Base-by-base conservation (phyloP, 1,139 yeast species). In the Suhomyces taliae region DNA sequence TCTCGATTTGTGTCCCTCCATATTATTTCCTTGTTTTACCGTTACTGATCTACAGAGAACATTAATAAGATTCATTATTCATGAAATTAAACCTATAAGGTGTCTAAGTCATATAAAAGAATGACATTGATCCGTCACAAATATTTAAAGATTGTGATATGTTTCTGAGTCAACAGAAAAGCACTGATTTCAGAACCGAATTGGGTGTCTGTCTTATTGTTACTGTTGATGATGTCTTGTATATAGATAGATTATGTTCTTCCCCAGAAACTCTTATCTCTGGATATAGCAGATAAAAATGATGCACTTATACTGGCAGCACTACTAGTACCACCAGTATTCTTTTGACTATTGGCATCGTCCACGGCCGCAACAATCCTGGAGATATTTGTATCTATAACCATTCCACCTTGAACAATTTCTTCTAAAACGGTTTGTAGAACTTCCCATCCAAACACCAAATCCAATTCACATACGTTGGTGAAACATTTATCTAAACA, bases 361-460 rank as follows among this genome's bases (percentile, higher is more conserved):
- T 81, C 85, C 9, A 85, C 86, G 0, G 95, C 90, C n/a, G 75
- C 75, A n/a, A 91, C 97, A 36, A 93, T 90, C 53, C 88, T 81
- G 36, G 72, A 66, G 27, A 90, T 89, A 58, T 86, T 90, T 1
- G 99, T 91, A 64, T 93, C 99, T 36, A 95, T 89, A n/a, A 93
- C 99, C 95, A 95, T 86, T 0, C 99, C 99, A 29, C 98, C 99
- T 63, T 93, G 99, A 1, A 93, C 87, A 37, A 93, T 87, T 59
- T 95, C 98, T 61, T 87, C 93, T 46, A 93, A 69, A 5, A 93
- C 97, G 2, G 96, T 87, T 61, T 93, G 96, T 38, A 93, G 71
- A 11, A 90, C 95, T 66, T 93, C 97, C 97, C 98, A 93, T 27
- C 97, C 97, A 66, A 90, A 91, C 26, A 95, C 97, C 56, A 93